Evolutionary conservation across 371 early-diverging fungal species (phyloP).

Genomic region (Paraphysoderma sedebokerense): DNA sequence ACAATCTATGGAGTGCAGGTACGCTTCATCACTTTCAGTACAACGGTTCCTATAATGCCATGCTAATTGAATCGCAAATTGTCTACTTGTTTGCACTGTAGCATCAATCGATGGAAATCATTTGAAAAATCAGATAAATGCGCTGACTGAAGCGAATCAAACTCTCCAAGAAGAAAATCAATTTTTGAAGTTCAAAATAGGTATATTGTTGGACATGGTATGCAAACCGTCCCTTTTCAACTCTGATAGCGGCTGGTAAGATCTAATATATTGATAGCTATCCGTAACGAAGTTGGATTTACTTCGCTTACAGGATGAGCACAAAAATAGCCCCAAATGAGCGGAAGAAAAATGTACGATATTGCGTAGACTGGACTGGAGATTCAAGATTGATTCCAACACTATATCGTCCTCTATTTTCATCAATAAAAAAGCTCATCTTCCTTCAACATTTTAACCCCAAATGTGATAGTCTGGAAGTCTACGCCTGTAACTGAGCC

Average conservation of each 20-base stretch:
- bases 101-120: slow-evolving; percentile 1
- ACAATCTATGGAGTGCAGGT: neutral
- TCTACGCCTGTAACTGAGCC: too few species aligned
- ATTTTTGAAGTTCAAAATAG: slow-evolving; percentile 3
- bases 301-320: slow-evolving; percentile 1
- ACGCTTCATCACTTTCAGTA: too few species aligned
- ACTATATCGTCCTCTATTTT: too few species aligned
- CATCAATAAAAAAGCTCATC: too few species aligned
- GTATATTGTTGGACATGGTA: slow-evolving; percentile 4
- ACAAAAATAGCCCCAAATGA: neutral
- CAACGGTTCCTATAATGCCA: too few species aligned
- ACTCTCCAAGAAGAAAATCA: slow-evolving; percentile 4
- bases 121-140: slow-evolving; percentile 1
- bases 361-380: too few species aligned
- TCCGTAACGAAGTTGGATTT: slow-evolving; percentile 1
- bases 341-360: too few species aligned
- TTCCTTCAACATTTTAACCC: too few species aligned
- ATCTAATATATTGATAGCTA: neutral
- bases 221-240: neutral
- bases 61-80: too few species aligned
- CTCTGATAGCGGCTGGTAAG: neutral
- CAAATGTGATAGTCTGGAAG: too few species aligned
- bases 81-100: too few species aligned
- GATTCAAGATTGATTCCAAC: too few species aligned
- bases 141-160: neutral